Base-by-base conservation (phyloP, 169 alveolate genomes). In the Perkinsus olseni region DNA sequence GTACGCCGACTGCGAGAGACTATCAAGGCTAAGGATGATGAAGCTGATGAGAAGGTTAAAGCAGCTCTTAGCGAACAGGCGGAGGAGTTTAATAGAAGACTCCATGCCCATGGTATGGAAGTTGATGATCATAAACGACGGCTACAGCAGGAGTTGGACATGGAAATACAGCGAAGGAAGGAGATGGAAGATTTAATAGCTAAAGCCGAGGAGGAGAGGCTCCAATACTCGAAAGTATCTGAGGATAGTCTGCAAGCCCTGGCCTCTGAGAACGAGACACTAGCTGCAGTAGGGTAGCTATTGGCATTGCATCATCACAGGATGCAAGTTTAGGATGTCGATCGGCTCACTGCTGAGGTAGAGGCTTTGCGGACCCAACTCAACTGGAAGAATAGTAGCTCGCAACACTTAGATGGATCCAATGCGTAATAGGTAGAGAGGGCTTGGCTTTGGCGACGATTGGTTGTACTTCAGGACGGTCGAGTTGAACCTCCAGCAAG, bases 1-100 rank as follows among this genome's bases (percentile, higher is more conserved):
- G 91, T 93, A 1, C 50, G 94, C n/a, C 24, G 34, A 38, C 92
- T 93, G 17, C 91, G 51, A 38, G 90, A 90, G 38, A 91, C 82
- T 21, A 0, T 62, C 28, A 62, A 62, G 28, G 82, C 28, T 24
- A 62, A 62, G 82, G 82, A 62, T 62, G 34, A 62, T 62, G 82
- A 62, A 3, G 34, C 34, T 24, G 34, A 62, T 62, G 34, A 62
- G 28, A 62, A 62, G 82, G 34, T 62, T 62, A 3, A 62, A 13
- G 82, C 28, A 28, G 82, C 82, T 21, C 34, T 62, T 21, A 62
- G 28, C 1, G 10, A 62, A 62, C 82, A 62, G 34, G 82, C 1
- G 82, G 34, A 62, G 31, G 82, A 62, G 28, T 62, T 62, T 24
- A 62, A 0, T 21, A 62, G 10, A 62, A 4, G 82, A 62, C 28